phyloP scores from a whole-genome alignment of 306 rosid species.

The Inga oerstediana region DNA sequence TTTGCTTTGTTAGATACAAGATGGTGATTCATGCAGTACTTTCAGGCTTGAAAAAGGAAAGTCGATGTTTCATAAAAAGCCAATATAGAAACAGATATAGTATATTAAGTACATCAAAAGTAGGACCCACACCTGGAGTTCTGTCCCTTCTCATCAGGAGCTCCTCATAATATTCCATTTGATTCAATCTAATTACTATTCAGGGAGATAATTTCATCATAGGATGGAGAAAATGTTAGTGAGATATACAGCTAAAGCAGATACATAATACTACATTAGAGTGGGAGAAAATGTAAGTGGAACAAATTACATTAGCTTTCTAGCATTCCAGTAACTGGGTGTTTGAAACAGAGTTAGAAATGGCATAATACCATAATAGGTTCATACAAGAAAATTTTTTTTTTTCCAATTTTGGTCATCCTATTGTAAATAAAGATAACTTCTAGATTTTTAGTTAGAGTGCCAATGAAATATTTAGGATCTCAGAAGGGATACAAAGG shows the following conservation, averaged over 20 bases:
- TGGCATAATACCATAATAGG: no score
- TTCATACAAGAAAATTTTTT: no score
- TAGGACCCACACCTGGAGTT: not conserved
- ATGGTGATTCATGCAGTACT: not conserved
- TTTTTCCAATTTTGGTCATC: no score
- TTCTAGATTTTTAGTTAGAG: no score
- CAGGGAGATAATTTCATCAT: constrained; percentile 9
- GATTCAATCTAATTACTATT: constrained; percentile 7
- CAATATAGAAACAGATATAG: not conserved
- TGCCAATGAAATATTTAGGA: no score
- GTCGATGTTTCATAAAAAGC: not conserved
- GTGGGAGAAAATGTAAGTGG: not conserved
- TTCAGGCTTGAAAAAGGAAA: not conserved
- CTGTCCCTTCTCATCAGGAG: not conserved
- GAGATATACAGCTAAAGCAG: not conserved
- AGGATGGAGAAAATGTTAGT: constrained; percentile 30
- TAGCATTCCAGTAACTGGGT: not conserved
- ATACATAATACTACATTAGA: not conserved
- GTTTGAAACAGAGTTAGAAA: no score
- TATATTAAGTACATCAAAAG: not conserved
- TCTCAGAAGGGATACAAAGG: no score
- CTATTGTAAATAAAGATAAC: no score
- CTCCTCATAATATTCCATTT: not conserved
- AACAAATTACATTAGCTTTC: not conserved
- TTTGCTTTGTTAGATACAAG: not conserved